Conservation (phyloP, 345 rosid genomes). For the Cardamine chenopodiifolia region DNA sequence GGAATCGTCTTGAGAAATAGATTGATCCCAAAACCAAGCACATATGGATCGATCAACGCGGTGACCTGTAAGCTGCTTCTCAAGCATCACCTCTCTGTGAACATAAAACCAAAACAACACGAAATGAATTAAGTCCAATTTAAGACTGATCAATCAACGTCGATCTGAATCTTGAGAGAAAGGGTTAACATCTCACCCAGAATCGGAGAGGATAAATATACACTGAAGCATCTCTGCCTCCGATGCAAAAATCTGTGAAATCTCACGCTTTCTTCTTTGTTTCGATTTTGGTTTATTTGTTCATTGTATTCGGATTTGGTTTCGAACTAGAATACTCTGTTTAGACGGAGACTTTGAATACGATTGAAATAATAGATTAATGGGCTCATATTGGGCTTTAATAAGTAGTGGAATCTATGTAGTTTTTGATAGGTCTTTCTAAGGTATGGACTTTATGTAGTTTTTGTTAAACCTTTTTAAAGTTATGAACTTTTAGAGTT, state of each 20-base stretch:
- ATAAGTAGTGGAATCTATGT: not conserved
- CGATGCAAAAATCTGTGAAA: slow-evolving; percentile 1
- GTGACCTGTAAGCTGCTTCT: slow-evolving; percentile 96
- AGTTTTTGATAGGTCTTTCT: no score
- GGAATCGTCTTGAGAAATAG: slow-evolving; percentile 69
- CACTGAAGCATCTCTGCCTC: slow-evolving; percentile 77
- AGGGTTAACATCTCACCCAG: slow-evolving; percentile 58
- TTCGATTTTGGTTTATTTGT: not conserved
- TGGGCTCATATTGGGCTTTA: not conserved
- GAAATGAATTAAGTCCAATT: not conserved
- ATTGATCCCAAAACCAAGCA: slow-evolving; percentile 93
- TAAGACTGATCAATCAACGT: not conserved
- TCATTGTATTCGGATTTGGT: not conserved
- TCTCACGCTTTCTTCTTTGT: slow-evolving; percentile 1
- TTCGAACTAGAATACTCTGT: not conserved
- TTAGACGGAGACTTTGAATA: not conserved
- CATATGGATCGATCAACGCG: slow-evolving; percentile 93
- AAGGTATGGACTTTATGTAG: not conserved
- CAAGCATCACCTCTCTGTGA: slow-evolving; percentile 88
- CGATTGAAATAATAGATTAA: no score
- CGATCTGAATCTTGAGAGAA: not conserved
- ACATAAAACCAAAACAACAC: slow-evolving; percentile 6
- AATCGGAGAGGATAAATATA: slow-evolving; percentile 89
- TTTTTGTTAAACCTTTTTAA: not conserved
- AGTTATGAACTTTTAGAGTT: not conserved